Percentiles rank a stretch among this genome's conserved stretches.
These are phyloP conservation scores for Coccomyxa sp. DNA, from an alignment of 139 green algal species.

Conservation along the genomic window DNA sequence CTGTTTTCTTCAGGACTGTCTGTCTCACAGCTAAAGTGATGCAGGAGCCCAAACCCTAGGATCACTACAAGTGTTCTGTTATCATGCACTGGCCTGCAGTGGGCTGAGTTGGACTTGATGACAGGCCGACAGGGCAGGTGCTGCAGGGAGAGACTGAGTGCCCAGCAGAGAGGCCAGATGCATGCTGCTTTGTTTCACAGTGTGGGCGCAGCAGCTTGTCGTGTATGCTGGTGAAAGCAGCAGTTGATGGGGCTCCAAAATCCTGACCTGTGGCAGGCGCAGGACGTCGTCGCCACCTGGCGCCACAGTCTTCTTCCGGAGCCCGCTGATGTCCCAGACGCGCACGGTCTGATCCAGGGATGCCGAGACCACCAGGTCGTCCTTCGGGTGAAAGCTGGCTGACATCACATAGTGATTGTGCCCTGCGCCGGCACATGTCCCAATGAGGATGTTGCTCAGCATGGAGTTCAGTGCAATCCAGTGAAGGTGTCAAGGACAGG, in stretches of 20 bases:
- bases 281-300: conserved; percentile 82
- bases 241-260: background rate
- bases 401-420: conserved; percentile 99
- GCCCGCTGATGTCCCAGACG: conserved; percentile 97
- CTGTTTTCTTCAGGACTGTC: background rate
- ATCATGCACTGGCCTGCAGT: no score
- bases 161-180: no score
- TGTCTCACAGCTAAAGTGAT: no score
- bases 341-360: conserved; percentile 96
- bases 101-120: no score
- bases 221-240: background rate
- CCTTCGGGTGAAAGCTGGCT: conserved; percentile 94
- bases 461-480: no score
- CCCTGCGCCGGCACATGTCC: conserved; percentile 40
- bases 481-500: no score
- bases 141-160: no score
- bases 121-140: no score
- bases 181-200: background rate
- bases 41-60: no score
- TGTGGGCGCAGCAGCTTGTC: background rate
- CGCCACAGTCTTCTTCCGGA: conserved; percentile 93
- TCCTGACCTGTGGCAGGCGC: conserved; percentile 62
- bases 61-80: no score
- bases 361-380: conserved; percentile 81
- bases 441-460: no score